phyloP scores from a whole-genome alignment of 176 grass and related monocot genomes.

The Carex parvula region DNA sequence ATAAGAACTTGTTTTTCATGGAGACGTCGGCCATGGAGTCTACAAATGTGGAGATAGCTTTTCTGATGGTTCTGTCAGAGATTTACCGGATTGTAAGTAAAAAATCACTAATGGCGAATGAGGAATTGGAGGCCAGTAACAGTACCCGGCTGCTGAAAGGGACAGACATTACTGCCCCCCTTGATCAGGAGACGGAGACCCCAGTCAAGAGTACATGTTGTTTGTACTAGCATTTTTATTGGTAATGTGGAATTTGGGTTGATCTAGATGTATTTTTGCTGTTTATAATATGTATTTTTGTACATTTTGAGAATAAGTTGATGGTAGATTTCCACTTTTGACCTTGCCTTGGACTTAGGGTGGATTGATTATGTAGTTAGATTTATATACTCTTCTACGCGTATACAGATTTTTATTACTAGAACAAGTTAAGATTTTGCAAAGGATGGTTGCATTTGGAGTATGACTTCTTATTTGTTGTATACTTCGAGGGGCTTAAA shows the following conservation, averaged over 20 bases:
- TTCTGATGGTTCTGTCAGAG: conserved; percentile 57
- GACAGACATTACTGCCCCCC: conserved; percentile 40
- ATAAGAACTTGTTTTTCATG: conserved; percentile 69
- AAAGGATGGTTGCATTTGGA: neutral
- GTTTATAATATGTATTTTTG: neutral
- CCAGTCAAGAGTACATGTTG: conserved; percentile 5
- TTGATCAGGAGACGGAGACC: neutral
- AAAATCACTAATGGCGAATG: conserved; percentile 48
- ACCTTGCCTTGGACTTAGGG: too few species aligned
- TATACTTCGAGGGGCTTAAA: neutral
- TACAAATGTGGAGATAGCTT: conserved; percentile 57
- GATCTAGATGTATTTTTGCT: neutral
- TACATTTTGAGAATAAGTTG: neutral
- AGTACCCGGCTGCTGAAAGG: conserved; percentile 34
- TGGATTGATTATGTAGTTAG: neutral
- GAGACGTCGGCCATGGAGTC: conserved; percentile 55
- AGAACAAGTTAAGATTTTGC: neutral
- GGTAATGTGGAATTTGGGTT: neutral
- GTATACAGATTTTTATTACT: neutral
- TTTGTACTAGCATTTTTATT: conserved; percentile 15
- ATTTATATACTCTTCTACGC: neutral
- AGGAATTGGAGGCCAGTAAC: conserved; percentile 38
- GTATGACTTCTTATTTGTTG: neutral
- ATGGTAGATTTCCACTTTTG: neutral
- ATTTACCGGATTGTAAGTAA: conserved; percentile 61